Base-by-base conservation (phyloP, 1,284 basidiomycete species). In the Microbotryum intermedium region DNA sequence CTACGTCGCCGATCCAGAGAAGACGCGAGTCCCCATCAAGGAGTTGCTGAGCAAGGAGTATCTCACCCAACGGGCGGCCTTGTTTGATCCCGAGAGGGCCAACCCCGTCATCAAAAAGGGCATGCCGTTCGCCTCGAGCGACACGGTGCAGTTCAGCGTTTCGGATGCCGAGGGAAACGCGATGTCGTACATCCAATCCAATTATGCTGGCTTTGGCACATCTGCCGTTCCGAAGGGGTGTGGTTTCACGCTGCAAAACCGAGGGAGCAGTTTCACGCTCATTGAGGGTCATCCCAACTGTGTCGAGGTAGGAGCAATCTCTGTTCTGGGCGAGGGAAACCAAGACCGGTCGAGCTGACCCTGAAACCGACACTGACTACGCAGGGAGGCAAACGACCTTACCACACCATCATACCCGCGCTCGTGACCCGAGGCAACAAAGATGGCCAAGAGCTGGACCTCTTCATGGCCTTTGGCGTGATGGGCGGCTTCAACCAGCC, bases 201-300 rank as follows among this genome's bases (percentile, higher is more conserved):
- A 63, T 46, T 67, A 74, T 56, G 70, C 72, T 67, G 78, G 79
- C 0, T 81, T 80, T 58, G 80, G 80, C 6, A 75, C 73, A 0
- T 72, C 61, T 81, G 91, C 91, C 26, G 80, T 97, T 43, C 94
- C 94, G 0, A 84, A 86, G 66, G 91, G 86, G 0, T 94, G 90
- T 70, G 94, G 94, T 0, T 97, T 98, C 73, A 97, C 92, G 0
- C 80, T 98, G 10, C 94, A 97, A 74, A 95, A 95, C 75, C 82
- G 94, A 60, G 94, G 94, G 3, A 80, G 84, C 7, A 86, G 87
- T 16, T 98, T 97, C 73, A 79, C 83, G 6, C 78, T 97, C 23
- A 77, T 80, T 53, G 82, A 88, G 61, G 84, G 83, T 0, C 93
- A 97, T 73, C 86, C 89, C 0, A 97, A 98, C 74, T 81, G 80